A percentile compares a stretch with the other conserved stretches of the same genome.
These are phyloP conservation scores for Collybia nuda DNA, from an alignment of 768 basidiomycete species.

Conservation along the genomic window DNA sequence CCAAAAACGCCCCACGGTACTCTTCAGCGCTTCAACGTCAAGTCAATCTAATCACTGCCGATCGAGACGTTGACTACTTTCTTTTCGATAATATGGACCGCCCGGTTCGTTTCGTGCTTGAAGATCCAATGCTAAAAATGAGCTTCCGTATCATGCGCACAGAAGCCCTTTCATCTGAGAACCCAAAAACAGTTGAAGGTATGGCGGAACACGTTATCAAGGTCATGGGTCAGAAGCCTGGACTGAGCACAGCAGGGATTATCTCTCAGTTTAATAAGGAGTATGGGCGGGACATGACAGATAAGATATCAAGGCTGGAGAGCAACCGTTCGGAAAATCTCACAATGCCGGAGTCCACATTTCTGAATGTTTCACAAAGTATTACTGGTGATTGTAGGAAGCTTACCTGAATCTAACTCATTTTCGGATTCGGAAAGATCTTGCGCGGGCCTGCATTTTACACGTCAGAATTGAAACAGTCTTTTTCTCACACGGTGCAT, in stretches of 20 bases:
- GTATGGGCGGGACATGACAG: conserved; percentile 7
- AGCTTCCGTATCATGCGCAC: conserved; percentile 11
- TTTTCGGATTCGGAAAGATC: too few species aligned
- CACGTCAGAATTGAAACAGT: too few species aligned
- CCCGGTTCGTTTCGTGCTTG: conserved; percentile 13
- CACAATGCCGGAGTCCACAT: too few species aligned
- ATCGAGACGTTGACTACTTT: conserved; percentile 18
- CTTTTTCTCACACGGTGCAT: too few species aligned
- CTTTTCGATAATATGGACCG: conserved; percentile 13
- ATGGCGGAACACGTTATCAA: conserved; percentile 17
- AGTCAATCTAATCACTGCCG: conserved; percentile 13
- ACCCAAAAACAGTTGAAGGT: conserved; percentile 3
- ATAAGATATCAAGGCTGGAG: conserved; percentile 6
- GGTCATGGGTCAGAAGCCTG: conserved; percentile 11
- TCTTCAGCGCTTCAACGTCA: conserved; percentile 16
- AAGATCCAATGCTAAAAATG: conserved; percentile 10
- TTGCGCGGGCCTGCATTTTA: too few species aligned
- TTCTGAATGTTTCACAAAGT: too few species aligned
- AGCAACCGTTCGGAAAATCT: too few species aligned
- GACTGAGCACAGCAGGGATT: conserved; percentile 15
- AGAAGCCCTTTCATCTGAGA: conserved; percentile 4
- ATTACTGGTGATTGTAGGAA: too few species aligned
- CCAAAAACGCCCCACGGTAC: conserved; percentile 6
- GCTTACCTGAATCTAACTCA: too few species aligned
- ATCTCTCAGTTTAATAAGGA: conserved; percentile 10